phyloP scores from a whole-genome alignment of 306 rosid species.

The Trifolium fragiferum region DNA sequence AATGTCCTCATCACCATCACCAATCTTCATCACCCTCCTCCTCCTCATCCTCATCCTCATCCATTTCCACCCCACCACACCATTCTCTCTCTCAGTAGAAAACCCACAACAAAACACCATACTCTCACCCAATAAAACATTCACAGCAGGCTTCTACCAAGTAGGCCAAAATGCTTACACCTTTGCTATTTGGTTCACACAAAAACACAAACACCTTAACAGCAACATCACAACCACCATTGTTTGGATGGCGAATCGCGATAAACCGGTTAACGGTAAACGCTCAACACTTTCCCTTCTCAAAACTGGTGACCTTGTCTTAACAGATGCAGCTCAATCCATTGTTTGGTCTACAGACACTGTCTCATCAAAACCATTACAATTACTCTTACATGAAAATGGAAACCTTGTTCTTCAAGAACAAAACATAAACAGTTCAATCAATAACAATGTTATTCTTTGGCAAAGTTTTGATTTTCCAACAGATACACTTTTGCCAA shows the following conservation, averaged over 20 bases:
- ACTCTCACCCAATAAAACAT: background rate
- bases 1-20: constrained; percentile 9
- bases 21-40: background rate
- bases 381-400: background rate
- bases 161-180: constrained; percentile 9
- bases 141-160: constrained; percentile 28
- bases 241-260: constrained; percentile 35
- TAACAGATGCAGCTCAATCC: constrained; percentile 9
- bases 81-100: constrained; percentile 21
- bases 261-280: constrained; percentile 30
- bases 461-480: constrained; percentile 38
- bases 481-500: constrained; percentile 17
- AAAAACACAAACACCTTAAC: constrained; percentile 1
- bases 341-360: constrained; percentile 9
- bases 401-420: constrained; percentile 23
- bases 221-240: background rate
- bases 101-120: background rate
- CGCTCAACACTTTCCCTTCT: constrained; percentile 21
- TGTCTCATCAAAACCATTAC: background rate
- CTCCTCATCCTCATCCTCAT: background rate
- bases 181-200: constrained; percentile 25
- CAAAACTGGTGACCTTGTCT: constrained; percentile 5
- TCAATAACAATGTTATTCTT: background rate
- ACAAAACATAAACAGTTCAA: background rate
- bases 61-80: background rate